phyloP scores from a whole-genome alignment of 371 early-diverging fungal species.

The Capillidium rhysosporum region DNA sequence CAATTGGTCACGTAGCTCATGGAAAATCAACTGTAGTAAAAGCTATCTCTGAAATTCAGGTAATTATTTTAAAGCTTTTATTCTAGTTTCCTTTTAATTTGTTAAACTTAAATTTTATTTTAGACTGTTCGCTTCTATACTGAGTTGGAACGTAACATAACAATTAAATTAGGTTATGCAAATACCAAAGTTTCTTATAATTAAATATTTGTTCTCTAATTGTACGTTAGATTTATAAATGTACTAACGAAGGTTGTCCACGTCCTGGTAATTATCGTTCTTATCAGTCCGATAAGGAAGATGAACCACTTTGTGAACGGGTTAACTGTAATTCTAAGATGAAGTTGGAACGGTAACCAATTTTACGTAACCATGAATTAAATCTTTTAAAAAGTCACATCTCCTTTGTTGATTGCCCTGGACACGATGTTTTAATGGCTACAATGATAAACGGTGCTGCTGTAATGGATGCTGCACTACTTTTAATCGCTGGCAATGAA shows the following conservation, averaged over 20 bases:
- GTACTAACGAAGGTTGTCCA: constrained; percentile 78
- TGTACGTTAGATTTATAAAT: constrained; percentile 79
- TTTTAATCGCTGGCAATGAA: constrained; percentile 99
- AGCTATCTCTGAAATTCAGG: constrained; percentile 97
- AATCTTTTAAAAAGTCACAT: constrained; percentile 49
- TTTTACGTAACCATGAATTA: constrained; percentile 2
- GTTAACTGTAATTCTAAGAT: constrained; percentile 74
- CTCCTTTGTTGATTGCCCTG: constrained; percentile 99
- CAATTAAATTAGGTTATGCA: constrained; percentile 99
- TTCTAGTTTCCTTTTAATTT: background rate
- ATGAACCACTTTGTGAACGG: constrained; percentile 80
- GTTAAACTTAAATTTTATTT: background rate
- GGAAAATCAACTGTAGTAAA: constrained; percentile 99
- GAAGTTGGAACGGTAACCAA: constrained; percentile 45
- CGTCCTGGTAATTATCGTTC: constrained; percentile 93
- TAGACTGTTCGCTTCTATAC: constrained; percentile 98
- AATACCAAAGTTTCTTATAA: constrained; percentile 80
- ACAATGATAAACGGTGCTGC: constrained; percentile 99
- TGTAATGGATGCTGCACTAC: constrained; percentile 99
- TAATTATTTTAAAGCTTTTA: constrained; percentile 10
- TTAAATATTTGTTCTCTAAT: background rate
- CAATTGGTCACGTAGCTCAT: constrained; percentile 99
- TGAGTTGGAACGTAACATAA: constrained; percentile 99
- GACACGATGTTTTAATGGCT: constrained; percentile 99
- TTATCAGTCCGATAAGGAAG: constrained; percentile 65